Percentiles rank a stretch among this genome's conserved stretches.
Conservation (phyloP, 148 eudicot genomes). For the Heliosperma pusillum region DNA sequence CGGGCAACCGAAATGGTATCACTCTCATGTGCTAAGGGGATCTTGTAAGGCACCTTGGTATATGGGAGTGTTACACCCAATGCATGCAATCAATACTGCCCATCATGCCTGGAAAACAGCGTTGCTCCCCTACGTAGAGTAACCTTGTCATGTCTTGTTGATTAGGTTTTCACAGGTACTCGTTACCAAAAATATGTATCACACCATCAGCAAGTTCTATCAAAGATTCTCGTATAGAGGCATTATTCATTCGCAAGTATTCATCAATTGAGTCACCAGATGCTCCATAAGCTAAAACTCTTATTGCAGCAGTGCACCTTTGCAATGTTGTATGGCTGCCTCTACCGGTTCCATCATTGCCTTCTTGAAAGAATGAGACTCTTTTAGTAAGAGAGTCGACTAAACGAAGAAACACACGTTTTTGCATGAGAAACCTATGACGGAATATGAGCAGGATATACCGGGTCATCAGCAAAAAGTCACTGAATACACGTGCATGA, state of each 20-base stretch:
- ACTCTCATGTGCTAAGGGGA: too few relatives aligned
- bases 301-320: background rate
- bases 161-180: background rate
- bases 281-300: constrained; percentile 3
- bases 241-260: background rate
- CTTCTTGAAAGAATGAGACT: background rate
- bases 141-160: background rate
- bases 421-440: constrained; percentile 6
- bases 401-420: background rate
- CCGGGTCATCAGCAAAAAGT: background rate
- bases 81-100: too few relatives aligned
- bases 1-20: too few relatives aligned
- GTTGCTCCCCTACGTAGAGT: background rate
- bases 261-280: background rate
- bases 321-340: background rate
- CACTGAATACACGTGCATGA: background rate
- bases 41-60: too few relatives aligned
- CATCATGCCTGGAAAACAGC: constrained; percentile 10
- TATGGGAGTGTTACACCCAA: too few relatives aligned
- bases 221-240: background rate
- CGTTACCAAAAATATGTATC: background rate
- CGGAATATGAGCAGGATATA: background rate
- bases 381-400: background rate
- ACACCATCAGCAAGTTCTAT: background rate
- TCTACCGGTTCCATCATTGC: background rate